Evolutionary conservation across 345 rosid genomes (phyloP).

Genomic region (Cochlearia excelsa): DNA sequence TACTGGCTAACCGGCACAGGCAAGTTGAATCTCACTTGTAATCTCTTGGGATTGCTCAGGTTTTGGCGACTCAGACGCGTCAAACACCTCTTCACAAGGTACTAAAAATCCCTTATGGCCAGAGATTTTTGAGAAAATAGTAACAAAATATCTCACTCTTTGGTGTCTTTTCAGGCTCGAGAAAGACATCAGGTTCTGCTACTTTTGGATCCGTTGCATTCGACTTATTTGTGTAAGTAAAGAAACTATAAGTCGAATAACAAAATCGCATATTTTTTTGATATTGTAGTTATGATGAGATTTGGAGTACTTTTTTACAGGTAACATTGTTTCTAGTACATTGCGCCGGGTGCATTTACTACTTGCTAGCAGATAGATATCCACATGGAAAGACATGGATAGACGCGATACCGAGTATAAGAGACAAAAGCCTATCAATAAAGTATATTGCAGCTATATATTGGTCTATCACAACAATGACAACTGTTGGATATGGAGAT

Average conservation of each 20-base stretch:
- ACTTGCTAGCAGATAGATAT: slow-evolving; percentile 74
- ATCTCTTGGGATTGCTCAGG: slow-evolving; percentile 64
- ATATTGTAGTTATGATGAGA: slow-evolving; percentile 15
- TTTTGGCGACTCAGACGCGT: slow-evolving; percentile 85
- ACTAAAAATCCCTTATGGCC: neutral
- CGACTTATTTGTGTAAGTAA: slow-evolving; percentile 64
- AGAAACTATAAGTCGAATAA: neutral
- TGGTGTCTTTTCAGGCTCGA: slow-evolving; percentile 54
- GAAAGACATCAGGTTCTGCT: slow-evolving; percentile 85
- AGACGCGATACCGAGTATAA: slow-evolving; percentile 64
- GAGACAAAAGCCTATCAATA: slow-evolving; percentile 65
- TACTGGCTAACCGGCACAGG: slow-evolving; percentile 57
- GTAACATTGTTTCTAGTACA: slow-evolving; percentile 78
- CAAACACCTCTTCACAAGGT: slow-evolving; percentile 84
- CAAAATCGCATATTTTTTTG: neutral
- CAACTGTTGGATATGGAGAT: slow-evolving; percentile 94
- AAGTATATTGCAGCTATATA: slow-evolving; percentile 75
- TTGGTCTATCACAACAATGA: slow-evolving; percentile 98
- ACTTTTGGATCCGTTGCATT: slow-evolving; percentile 73
- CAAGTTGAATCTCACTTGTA: slow-evolving; percentile 47
- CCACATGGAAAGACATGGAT: slow-evolving; percentile 87
- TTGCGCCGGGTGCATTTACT: slow-evolving; percentile 81
- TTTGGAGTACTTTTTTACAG: slow-evolving; percentile 33
- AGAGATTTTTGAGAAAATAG: neutral
- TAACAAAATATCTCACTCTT: neutral